A percentile compares a stretch with the other conserved stretches of the same genome.
Evolutionary conservation across 805 yeast species (phyloP).

Genomic region (Hanseniaspora clermontiae): DNA sequence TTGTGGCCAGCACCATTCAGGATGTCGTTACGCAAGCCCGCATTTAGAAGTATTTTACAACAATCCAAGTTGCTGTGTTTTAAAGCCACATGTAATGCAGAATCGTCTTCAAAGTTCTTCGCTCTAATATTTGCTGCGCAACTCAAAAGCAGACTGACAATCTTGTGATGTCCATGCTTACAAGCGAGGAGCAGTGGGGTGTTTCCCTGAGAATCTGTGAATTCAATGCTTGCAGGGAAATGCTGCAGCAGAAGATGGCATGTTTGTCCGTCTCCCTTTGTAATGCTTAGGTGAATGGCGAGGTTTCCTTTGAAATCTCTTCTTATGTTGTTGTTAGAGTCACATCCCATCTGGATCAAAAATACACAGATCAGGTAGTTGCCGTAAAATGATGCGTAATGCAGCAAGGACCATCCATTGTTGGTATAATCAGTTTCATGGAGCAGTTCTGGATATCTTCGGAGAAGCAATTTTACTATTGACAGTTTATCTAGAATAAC

Average conservation of each 20-base stretch:
- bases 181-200: constrained; percentile 65
- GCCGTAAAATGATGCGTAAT: constrained; percentile 68
- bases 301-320: constrained; percentile 46
- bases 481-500: constrained; percentile 48
- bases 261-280: constrained; percentile 55
- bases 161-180: constrained; percentile 44
- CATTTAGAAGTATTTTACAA: constrained; percentile 37
- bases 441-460: constrained; percentile 54
- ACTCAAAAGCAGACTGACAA: constrained; percentile 51
- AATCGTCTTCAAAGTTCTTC: constrained; percentile 62
- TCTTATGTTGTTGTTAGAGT: constrained; percentile 34
- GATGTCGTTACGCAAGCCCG: constrained; percentile 34
- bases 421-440: constrained; percentile 54
- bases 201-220: constrained; percentile 35
- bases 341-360: constrained; percentile 46
- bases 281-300: constrained; percentile 58
- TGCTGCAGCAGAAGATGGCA: constrained; percentile 61
- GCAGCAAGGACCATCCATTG: constrained; percentile 72
- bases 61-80: constrained; percentile 53
- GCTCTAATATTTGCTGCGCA: constrained; percentile 67
- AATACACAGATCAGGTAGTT: constrained; percentile 53
- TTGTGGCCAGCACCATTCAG: constrained; percentile 51
- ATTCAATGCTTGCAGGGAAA: constrained; percentile 43
- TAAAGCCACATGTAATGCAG: constrained; percentile 75
- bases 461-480: constrained; percentile 52